Conservation (phyloP, 768 basidiomycete species). For the Leccinum truebloodii region DNA sequence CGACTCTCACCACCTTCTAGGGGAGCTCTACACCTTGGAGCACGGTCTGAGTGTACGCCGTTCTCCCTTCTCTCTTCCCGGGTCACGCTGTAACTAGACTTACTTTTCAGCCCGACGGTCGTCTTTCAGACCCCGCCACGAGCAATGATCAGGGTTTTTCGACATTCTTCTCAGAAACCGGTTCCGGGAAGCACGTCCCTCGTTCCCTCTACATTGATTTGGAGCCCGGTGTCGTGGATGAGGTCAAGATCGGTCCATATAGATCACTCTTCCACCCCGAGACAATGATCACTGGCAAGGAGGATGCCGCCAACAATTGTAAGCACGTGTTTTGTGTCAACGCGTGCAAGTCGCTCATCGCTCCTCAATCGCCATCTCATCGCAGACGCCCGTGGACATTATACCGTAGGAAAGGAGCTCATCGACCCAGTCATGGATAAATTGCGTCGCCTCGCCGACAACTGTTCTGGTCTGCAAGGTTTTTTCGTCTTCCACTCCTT, state of each 20-base stretch:
- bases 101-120: slow-evolving; percentile 79
- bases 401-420: slow-evolving; percentile 98
- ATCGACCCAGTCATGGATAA: slow-evolving; percentile 98
- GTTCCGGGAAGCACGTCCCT: slow-evolving; percentile 93
- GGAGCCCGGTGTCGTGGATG: slow-evolving; percentile 94
- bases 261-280: slow-evolving; percentile 97
- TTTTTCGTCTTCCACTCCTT: slow-evolving; percentile 99
- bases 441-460: slow-evolving; percentile 94
- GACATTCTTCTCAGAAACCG: slow-evolving; percentile 97
- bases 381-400: slow-evolving; percentile 96
- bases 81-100: slow-evolving; percentile 14
- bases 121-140: slow-evolving; percentile 57
- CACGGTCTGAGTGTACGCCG: slow-evolving; percentile 88
- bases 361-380: slow-evolving; percentile 9
- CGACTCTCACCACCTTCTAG: slow-evolving; percentile 40
- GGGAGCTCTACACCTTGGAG: slow-evolving; percentile 98
- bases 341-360: slow-evolving; percentile 11
- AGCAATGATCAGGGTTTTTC: slow-evolving; percentile 85
- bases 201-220: slow-evolving; percentile 96
- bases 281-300: slow-evolving; percentile 95
- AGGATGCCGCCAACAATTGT: slow-evolving; percentile 99
- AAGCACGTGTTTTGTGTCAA: slow-evolving; percentile 30
- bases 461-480: slow-evolving; percentile 97
- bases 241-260: slow-evolving; percentile 91
- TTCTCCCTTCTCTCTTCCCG: neutral